Evolutionary conservation across 768 basidiomycete species (phyloP), one percentile per base, ranked within the genome.

Genomic region (Hericium erinaceus): DNA sequence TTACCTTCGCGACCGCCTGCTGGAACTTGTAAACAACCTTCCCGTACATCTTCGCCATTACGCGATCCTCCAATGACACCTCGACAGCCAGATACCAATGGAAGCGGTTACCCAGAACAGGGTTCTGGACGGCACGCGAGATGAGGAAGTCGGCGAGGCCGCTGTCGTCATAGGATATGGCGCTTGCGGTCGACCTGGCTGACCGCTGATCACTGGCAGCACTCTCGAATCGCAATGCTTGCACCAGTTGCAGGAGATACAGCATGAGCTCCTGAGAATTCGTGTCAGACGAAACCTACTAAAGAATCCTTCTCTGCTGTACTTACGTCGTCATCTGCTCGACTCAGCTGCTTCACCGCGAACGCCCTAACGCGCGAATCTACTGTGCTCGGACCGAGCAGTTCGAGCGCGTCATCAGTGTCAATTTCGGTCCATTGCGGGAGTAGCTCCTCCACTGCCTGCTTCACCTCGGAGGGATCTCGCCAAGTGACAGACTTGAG

Each of bases 51-150:
- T 59, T 63, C 28, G 55, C 58, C 56, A 63, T 61, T 40, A 57
- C 37, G 15, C 62, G 62, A 26, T 94, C 92, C 65, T 94, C 91
- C 48, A 91, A 72, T 20, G 92, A 90, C 16, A 93, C 85, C 68
- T 98, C 97, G 4, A 98, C 95, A 83, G 94, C 93, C 56, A 98
- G 83, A 65, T 98, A 99, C 97, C 97, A 98, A 68, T 95, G 89
- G 61, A 98, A 76, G 24, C 91, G 79, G 64, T 98, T 98, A 0
- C 95, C 97, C 2, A 99, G 75, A 0, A 95, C 79, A 2, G 77
- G 77, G 65, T 95, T 95, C 61, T 80, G 75, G 12, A 92, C 91
- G 16, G 91, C 92, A 20, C 95, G 81, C 6, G 81, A 72, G 54
- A 98, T 90, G 52, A 99, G 76, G 68, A 98, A 98, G 64, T 95